Evolutionary conservation across 768 basidiomycete genomes (phyloP).

Genomic region (Cyathus striatus): DNA sequence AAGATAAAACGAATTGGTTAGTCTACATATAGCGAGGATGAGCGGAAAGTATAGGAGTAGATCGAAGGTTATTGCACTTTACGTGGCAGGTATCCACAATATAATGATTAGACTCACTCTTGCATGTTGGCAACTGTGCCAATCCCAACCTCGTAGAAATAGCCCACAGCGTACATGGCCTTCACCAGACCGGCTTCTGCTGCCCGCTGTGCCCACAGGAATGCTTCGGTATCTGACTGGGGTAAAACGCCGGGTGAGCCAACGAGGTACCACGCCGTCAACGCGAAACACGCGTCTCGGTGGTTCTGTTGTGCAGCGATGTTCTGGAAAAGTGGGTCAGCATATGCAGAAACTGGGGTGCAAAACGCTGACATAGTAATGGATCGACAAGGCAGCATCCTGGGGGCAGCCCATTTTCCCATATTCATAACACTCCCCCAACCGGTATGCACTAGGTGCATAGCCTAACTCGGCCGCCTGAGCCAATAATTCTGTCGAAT

Average conservation of each 20-base stretch:
- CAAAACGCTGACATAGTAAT: slow-evolving; percentile 89
- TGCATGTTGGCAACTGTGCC: slow-evolving; percentile 63
- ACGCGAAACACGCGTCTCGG: slow-evolving; percentile 94
- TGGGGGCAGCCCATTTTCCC: slow-evolving; percentile 98
- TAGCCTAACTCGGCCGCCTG: slow-evolving; percentile 96
- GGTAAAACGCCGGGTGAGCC: slow-evolving; percentile 96
- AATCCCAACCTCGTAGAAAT: slow-evolving; percentile 95
- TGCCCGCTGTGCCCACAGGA: slow-evolving; percentile 94
- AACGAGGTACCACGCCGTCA: slow-evolving; percentile 99
- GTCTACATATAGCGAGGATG: not conserved
- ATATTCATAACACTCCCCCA: slow-evolving; percentile 99
- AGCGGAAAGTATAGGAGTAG: not conserved
- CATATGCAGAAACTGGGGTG: slow-evolving; percentile 4
- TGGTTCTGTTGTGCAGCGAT: slow-evolving; percentile 98
- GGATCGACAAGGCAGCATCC: slow-evolving; percentile 94
- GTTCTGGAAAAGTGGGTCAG: slow-evolving; percentile 49
- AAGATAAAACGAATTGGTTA: not conserved
- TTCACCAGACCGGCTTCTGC: slow-evolving; percentile 90
- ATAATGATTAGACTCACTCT: slow-evolving; percentile 45
- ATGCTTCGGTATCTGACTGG: slow-evolving; percentile 98
- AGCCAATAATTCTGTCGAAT: slow-evolving; percentile 89
- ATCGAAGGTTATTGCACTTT: not conserved
- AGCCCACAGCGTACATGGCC: slow-evolving; percentile 97
- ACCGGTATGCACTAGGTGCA: slow-evolving; percentile 89
- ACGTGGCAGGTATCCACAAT: not conserved